These are phyloP conservation scores for Arachis hypogaea DNA, from an alignment of 306 rosid genomes.

Conservation along the genomic window DNA sequence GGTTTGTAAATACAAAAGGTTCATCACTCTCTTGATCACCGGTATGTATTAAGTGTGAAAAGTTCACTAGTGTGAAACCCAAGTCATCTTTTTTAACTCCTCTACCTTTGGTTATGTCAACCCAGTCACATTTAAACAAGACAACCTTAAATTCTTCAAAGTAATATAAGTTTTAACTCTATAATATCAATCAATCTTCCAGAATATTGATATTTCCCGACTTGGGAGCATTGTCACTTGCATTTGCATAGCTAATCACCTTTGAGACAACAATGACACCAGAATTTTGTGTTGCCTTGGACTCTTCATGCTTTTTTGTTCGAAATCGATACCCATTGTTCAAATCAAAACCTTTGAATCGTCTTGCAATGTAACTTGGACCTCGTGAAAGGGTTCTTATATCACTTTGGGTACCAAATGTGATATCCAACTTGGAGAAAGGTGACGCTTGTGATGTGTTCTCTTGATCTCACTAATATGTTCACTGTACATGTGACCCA, in stretches of 20 bases:
- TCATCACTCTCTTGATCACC: too few species aligned
- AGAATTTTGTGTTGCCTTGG: background rate
- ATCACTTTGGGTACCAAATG: background rate
- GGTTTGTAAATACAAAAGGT: too few species aligned
- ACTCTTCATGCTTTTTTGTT: background rate
- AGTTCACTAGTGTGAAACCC: too few species aligned
- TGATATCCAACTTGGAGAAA: background rate
- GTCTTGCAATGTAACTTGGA: too few species aligned
- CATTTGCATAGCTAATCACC: background rate
- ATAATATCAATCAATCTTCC: conserved; percentile 3
- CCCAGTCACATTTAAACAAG: background rate
- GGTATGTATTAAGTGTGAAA: too few species aligned
- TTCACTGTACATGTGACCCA: too few species aligned
- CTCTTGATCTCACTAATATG: background rate
- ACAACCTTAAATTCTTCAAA: conserved; percentile 10
- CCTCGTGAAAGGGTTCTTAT: too few species aligned
- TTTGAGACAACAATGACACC: conserved; percentile 14
- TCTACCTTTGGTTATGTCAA: background rate
- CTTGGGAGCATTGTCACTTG: background rate
- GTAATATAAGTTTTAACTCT: background rate
- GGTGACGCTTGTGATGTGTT: background rate
- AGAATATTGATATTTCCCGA: background rate
- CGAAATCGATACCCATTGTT: too few species aligned
- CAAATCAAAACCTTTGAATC: too few species aligned
- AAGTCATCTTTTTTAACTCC: too few species aligned